phyloP scores from a whole-genome alignment of 2,329 filamentous ascomycete genomes.

The Apiospora phragmitis region DNA sequence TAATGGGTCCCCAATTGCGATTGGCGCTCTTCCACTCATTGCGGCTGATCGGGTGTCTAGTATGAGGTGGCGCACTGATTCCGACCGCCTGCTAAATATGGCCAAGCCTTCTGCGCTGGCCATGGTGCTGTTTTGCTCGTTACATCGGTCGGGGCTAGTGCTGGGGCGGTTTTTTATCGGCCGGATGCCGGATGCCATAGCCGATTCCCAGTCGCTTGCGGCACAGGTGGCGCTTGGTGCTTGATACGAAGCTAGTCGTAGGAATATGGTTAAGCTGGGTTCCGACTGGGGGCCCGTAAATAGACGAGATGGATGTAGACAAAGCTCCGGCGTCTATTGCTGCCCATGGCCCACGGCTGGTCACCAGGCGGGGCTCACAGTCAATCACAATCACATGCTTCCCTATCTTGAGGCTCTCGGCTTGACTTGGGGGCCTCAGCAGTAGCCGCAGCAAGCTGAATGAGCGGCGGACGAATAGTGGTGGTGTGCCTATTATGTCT shows the following conservation, averaged over 20 bases:
- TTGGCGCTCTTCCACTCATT: neutral
- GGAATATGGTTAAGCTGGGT: too few relatives aligned
- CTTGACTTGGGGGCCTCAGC: neutral
- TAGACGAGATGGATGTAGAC: neutral
- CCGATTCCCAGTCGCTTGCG: neutral
- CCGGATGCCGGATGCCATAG: neutral
- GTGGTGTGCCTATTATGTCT: neutral
- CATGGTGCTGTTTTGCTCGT: neutral
- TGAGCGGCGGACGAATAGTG: neutral
- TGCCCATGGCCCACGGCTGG: neutral
- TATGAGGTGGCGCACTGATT: neutral
- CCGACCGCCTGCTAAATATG: neutral
- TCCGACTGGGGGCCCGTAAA: neutral
- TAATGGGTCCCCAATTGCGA: neutral
- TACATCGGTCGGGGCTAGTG: neutral
- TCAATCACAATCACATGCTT: slow-evolving; percentile 8
- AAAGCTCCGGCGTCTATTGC: slow-evolving; percentile 1
- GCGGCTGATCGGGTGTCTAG: neutral
- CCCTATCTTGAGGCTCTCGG: neutral
- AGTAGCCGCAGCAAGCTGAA: neutral
- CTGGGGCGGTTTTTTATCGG: neutral
- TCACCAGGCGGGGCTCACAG: neutral
- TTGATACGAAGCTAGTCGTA: neutral
- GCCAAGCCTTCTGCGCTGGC: neutral
- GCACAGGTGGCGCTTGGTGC: neutral